Percentiles rank a stretch among this genome's conserved stretches.
Evolutionary conservation across 2,329 filamentous ascomycete genomes (phyloP).

Genomic region (Cercospora sp.): DNA sequence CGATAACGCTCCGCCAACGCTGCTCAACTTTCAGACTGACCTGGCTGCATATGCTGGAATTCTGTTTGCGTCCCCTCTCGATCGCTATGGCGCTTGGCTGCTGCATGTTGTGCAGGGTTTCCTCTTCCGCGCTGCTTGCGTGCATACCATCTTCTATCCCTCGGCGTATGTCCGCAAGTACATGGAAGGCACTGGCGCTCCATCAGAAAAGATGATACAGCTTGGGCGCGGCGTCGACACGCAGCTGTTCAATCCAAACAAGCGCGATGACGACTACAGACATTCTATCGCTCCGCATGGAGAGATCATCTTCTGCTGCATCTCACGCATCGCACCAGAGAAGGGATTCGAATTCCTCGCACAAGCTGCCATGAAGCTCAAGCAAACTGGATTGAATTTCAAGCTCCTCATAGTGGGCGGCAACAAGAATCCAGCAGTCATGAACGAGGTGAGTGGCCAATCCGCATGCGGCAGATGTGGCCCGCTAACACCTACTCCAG

Average conservation of each 20-base stretch:
- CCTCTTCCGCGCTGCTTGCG: slow-evolving; percentile 61
- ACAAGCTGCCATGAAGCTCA: slow-evolving; percentile 55
- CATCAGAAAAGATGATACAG: slow-evolving; percentile 57
- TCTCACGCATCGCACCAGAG: slow-evolving; percentile 67
- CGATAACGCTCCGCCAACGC: slow-evolving; percentile 55
- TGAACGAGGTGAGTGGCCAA: slow-evolving; percentile 47
- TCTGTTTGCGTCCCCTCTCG: slow-evolving; percentile 64
- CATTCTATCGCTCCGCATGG: slow-evolving; percentile 59
- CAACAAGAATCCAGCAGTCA: slow-evolving; percentile 64
- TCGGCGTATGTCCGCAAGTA: slow-evolving; percentile 64
- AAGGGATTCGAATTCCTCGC: slow-evolving; percentile 71
- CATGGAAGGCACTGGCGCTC: slow-evolving; percentile 59
- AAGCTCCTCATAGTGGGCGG: slow-evolving; percentile 68
- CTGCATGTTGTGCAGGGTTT: slow-evolving; percentile 66
- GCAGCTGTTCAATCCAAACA: slow-evolving; percentile 58
- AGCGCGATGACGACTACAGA: slow-evolving; percentile 55
- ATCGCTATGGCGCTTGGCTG: slow-evolving; percentile 61
- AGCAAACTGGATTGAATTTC: slow-evolving; percentile 57
- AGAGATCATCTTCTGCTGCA: slow-evolving; percentile 65
- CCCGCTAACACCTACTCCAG: background rate
- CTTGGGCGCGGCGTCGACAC: slow-evolving; percentile 67
- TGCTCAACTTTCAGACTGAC: slow-evolving; percentile 73
- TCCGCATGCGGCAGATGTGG: background rate
- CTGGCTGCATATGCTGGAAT: slow-evolving; percentile 68
- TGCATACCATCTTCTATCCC: slow-evolving; percentile 69